phyloP scores from a whole-genome alignment of 768 basidiomycete species.

The Tubosaeta sp. region DNA sequence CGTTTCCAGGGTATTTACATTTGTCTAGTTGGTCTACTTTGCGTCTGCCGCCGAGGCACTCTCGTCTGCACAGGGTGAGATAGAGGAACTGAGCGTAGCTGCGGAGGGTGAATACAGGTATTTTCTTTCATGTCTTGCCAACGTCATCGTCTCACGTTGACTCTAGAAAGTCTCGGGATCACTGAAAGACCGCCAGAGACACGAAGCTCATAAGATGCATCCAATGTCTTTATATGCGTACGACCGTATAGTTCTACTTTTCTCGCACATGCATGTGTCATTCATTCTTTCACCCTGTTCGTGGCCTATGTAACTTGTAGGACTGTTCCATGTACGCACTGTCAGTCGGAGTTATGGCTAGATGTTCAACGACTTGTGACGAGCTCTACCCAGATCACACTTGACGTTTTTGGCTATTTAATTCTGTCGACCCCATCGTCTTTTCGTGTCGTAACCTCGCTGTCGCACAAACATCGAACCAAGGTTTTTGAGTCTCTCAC shows the following conservation, averaged over 20 bases:
- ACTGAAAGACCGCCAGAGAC: slow-evolving; percentile 42
- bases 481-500: too few relatives aligned
- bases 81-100: slow-evolving; percentile 88
- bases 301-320: slow-evolving; percentile 1
- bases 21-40: slow-evolving; percentile 60
- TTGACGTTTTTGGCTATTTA: too few relatives aligned
- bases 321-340: not conserved
- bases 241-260: slow-evolving; percentile 11
- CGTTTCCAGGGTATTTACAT: slow-evolving; percentile 3
- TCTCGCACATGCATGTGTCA: not conserved
- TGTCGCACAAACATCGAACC: too few relatives aligned
- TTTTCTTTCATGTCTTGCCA: not conserved
- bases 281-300: slow-evolving; percentile 6
- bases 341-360: not conserved
- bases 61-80: slow-evolving; percentile 80
- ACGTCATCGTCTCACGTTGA: slow-evolving; percentile 2
- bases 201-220: not conserved
- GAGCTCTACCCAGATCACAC: too few relatives aligned
- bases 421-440: too few relatives aligned
- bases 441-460: too few relatives aligned
- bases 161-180: slow-evolving; percentile 81
- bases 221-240: slow-evolving; percentile 10
- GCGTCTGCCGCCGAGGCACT: slow-evolving; percentile 76
- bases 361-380: too few relatives aligned
- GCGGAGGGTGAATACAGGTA: slow-evolving; percentile 95